Evolutionary conservation across 208 protist genomes (phyloP).

Genomic region (Entamoeba moshkovskii): DNA sequence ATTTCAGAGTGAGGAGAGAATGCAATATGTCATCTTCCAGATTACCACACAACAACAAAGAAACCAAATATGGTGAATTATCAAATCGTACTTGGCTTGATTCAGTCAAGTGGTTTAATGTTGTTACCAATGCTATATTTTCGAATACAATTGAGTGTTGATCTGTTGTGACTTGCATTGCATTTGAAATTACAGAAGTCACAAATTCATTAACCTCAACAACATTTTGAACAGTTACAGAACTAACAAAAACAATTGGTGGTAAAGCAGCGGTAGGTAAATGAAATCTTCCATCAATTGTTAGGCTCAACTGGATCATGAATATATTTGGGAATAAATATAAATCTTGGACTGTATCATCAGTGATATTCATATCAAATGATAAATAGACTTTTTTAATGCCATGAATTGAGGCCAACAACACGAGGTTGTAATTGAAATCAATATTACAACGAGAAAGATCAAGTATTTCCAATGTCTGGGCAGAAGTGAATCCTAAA

Average conservation of each 20-base stretch:
- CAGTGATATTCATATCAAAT: not conserved
- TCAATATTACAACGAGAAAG: not conserved
- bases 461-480: not conserved
- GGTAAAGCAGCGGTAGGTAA: not conserved
- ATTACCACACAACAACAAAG: not conserved
- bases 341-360: not conserved
- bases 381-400: not conserved
- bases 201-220: not conserved
- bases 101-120: not conserved
- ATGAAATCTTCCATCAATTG: not conserved
- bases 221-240: not conserved
- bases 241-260: not conserved
- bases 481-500: not conserved
- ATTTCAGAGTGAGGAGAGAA: not conserved
- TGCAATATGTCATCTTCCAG: not conserved
- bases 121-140: not conserved
- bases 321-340: not conserved
- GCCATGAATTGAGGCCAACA: not conserved
- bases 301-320: not conserved
- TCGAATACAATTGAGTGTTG: not conserved
- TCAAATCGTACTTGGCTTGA: not conserved
- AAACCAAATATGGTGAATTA: not conserved
- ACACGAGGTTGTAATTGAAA: not conserved
- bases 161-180: not conserved
- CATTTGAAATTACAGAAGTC: not conserved